Percentiles rank a stretch among this genome's conserved stretches.
phyloP scores from a whole-genome alignment of 768 basidiomycete species.

The Xerocomellus chrysenteron region DNA sequence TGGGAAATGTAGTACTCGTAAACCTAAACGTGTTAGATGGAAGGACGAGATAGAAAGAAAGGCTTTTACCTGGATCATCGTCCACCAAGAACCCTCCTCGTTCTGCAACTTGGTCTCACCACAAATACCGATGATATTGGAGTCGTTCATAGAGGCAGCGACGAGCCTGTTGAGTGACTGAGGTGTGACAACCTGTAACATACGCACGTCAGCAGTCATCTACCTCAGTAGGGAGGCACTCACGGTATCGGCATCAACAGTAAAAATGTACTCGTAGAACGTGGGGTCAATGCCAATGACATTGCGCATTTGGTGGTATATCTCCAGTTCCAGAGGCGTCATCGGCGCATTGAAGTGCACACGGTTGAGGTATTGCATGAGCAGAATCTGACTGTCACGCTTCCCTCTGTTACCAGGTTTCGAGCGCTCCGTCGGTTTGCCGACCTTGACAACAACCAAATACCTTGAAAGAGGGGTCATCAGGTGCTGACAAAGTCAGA shows the following conservation, averaged over 20 bases:
- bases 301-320: conserved; percentile 74
- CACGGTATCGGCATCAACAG: conserved; percentile 68
- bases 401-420: conserved; percentile 69
- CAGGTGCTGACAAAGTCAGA: not conserved
- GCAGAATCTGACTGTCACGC: conserved; percentile 64
- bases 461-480: conserved; percentile 38
- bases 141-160: conserved; percentile 58
- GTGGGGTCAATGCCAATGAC: conserved; percentile 72
- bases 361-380: conserved; percentile 67
- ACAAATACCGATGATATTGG: conserved; percentile 64
- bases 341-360: conserved; percentile 70
- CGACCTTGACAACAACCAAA: conserved; percentile 62
- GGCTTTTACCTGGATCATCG: conserved; percentile 63
- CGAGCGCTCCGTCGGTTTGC: conserved; percentile 63
- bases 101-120: conserved; percentile 70
- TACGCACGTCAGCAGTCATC: conserved; percentile 13
- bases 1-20: conserved; percentile 72
- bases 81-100: conserved; percentile 70
- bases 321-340: conserved; percentile 65
- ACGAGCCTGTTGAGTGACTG: conserved; percentile 70
- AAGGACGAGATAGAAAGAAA: not conserved
- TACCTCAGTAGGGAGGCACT: conserved; percentile 6
- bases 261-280: conserved; percentile 77
- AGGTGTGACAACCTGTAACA: conserved; percentile 53
- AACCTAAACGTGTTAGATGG: conserved; percentile 38